Evolutionary conservation across 2,329 filamentous ascomycete genomes (phyloP).

Genomic region (Didymella arachidicola): DNA sequence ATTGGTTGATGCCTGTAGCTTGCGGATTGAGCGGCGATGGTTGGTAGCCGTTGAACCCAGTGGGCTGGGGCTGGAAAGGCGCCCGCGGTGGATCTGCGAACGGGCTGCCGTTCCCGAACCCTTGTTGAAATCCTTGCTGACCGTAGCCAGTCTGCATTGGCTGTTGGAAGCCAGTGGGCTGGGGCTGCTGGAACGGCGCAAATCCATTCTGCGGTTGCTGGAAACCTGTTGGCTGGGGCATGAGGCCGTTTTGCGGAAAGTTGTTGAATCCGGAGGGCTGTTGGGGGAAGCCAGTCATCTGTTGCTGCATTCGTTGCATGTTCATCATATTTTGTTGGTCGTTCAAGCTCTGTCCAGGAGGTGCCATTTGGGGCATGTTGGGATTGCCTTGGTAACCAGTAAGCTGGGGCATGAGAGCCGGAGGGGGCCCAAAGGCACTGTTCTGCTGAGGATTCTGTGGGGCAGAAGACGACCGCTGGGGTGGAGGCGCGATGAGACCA

Average conservation of each 20-base stretch:
- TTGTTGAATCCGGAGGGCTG: constrained; percentile 41
- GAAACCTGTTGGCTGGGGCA: constrained; percentile 53
- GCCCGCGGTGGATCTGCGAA: constrained; percentile 62
- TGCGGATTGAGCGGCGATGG: constrained; percentile 58
- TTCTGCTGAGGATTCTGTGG: constrained; percentile 76
- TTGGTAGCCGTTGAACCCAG: constrained; percentile 49
- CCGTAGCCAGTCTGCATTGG: constrained; percentile 57
- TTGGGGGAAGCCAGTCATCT: constrained; percentile 52
- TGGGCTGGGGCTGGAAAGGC: constrained; percentile 54
- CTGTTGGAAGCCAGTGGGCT: constrained; percentile 53
- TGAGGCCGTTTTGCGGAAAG: constrained; percentile 49
- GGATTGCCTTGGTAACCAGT: constrained; percentile 68
- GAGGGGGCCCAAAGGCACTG: constrained; percentile 72
- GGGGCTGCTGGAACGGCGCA: constrained; percentile 55
- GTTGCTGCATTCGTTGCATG: constrained; percentile 48
- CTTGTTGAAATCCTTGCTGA: constrained; percentile 43
- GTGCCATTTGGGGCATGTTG: constrained; percentile 68
- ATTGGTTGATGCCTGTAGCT: constrained; percentile 62
- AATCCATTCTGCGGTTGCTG: constrained; percentile 56
- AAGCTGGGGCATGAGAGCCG: constrained; percentile 82
- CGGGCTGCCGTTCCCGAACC: constrained; percentile 59
- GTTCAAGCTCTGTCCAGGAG: constrained; percentile 77
- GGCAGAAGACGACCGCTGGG: constrained; percentile 82
- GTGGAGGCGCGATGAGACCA: constrained; percentile 77
- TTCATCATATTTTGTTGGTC: constrained; percentile 62